Base-by-base conservation (phyloP, 2,329 filamentous ascomycete species). In the Trichoderma harzianum region DNA sequence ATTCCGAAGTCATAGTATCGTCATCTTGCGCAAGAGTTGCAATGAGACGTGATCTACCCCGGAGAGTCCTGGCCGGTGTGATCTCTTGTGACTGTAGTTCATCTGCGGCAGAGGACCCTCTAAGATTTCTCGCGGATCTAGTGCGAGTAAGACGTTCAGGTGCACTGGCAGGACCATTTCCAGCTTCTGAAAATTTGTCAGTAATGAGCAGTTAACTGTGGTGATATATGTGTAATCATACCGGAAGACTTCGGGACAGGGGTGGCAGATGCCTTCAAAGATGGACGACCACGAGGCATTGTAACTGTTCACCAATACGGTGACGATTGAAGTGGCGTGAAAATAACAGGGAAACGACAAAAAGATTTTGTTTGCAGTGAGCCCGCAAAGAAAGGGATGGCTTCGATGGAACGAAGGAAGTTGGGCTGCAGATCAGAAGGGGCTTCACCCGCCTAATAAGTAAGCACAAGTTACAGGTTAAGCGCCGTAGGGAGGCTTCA, bases 281-380 rank as follows among this genome's bases (percentile, higher is more conserved):
- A 76, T 21, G 77, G 76, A 32, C 79, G 79, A 51, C 78, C 77
- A 57, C 78, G 78, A 76, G 78, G 74, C 79, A 80, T 80, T 53
- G 67, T 74, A 18, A 62, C 26, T 30, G 28, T n/a, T 51, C 55
- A 47, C 57, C 21, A n/a, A 30, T 16, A 36, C 16, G 16, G 16
- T 28, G 58, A n/a, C 12, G 30, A n/a, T 32, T 10, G 5, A 53
- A 36, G 21, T 1, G 5, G 3, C 8, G 12, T 18, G 34, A 1
- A 28, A n/a, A n/a, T 5, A 16, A 39, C 32, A 10, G 21, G 24
- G n/a, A 18, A 51, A 24, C 16, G n/a, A 21, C 53, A 8, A 21
- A n/a, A 11, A 16, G 18, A 12, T 12, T 7, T 57, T 47, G 18
- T 12, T 18, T 21, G 32, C 8, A 11, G 16, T 32, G 43, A 61